Percentiles rank a stretch among this genome's conserved stretches.
phyloP scores from a whole-genome alignment of 2,329 filamentous ascomycete genomes.

The Allantophomopsis cytisporea region DNA sequence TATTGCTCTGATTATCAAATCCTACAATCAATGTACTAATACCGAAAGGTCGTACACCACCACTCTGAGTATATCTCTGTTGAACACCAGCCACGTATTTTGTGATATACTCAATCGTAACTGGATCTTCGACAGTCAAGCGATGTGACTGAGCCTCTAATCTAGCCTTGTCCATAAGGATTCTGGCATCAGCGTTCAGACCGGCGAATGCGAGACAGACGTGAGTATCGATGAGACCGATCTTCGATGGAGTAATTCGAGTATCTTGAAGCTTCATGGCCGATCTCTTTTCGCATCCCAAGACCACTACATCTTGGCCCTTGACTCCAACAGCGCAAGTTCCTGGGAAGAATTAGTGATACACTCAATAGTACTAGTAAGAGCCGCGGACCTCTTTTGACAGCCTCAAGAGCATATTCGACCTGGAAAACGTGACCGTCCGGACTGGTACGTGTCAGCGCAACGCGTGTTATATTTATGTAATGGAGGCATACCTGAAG shows the following conservation, averaged over 20 bases:
- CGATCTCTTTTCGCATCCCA: conserved; percentile 96
- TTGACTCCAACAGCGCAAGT: conserved; percentile 98
- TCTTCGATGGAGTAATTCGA: conserved; percentile 97
- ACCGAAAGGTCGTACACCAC: conserved; percentile 95
- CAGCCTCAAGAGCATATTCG: conserved; percentile 96
- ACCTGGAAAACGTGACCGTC: conserved; percentile 99
- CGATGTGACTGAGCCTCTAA: conserved; percentile 96
- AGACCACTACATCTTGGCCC: conserved; percentile 82
- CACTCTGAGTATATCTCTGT: conserved; percentile 97
- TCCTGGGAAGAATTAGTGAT: conserved; percentile 35
- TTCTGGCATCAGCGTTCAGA: conserved; percentile 93
- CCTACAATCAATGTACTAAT: conserved; percentile 97
- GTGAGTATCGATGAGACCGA: conserved; percentile 89
- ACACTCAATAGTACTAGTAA: not conserved
- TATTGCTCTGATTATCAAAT: conserved; percentile 88
- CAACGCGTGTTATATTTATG: too few species aligned
- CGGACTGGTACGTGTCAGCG: conserved; percentile 43
- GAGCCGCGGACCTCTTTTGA: conserved; percentile 70
- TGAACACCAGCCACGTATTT: conserved; percentile 97
- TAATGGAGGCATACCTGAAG: conserved; percentile 52
- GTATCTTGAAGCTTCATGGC: conserved; percentile 99
- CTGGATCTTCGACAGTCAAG: conserved; percentile 91
- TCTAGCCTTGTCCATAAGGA: conserved; percentile 94
- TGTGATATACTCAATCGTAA: conserved; percentile 98
- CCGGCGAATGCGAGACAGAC: conserved; percentile 95